These are phyloP conservation scores for Colletotrichum sp. DNA, from an alignment of 2,329 filamentous ascomycete genomes.

Conservation along the genomic window DNA sequence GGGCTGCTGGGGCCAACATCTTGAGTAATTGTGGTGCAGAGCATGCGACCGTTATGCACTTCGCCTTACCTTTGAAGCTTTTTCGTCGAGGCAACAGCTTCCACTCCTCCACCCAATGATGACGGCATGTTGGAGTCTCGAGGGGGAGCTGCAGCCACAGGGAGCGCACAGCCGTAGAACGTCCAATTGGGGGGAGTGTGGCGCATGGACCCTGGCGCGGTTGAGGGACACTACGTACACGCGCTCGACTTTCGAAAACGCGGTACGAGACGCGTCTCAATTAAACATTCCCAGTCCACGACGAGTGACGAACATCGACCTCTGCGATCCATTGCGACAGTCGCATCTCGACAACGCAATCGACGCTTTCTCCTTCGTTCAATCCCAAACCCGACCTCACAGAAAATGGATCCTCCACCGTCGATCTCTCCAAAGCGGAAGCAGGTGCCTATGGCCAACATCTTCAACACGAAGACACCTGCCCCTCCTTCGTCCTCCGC, in stretches of 20 bases:
- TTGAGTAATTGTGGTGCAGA: not conserved
- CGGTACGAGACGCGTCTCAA: conserved; percentile 21
- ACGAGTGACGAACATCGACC: not conserved
- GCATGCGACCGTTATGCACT: not conserved
- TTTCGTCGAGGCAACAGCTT: not conserved
- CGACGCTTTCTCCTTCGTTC: not conserved
- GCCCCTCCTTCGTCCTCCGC: conserved; percentile 53
- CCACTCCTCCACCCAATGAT: not conserved
- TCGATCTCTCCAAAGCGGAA: conserved; percentile 23
- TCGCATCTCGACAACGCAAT: not conserved
- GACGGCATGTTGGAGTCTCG: not conserved
- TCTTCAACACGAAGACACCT: conserved; percentile 43
- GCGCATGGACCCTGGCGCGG: not conserved
- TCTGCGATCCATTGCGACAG: not conserved
- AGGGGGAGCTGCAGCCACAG: not conserved
- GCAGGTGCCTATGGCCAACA: conserved; percentile 38
- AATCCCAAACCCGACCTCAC: not conserved
- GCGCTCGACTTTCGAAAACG: not conserved
- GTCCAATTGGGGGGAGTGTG: not conserved
- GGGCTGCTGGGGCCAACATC: conserved; percentile 37
- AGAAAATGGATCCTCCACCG: conserved; percentile 36
- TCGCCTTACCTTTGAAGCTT: not conserved
- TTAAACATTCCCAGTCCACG: conserved; percentile 7
- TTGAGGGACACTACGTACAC: not conserved
- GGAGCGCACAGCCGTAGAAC: not conserved